Base-by-base conservation (phyloP, 202 grass and related monocot species). In the Brachypodium distachyon region DNA sequence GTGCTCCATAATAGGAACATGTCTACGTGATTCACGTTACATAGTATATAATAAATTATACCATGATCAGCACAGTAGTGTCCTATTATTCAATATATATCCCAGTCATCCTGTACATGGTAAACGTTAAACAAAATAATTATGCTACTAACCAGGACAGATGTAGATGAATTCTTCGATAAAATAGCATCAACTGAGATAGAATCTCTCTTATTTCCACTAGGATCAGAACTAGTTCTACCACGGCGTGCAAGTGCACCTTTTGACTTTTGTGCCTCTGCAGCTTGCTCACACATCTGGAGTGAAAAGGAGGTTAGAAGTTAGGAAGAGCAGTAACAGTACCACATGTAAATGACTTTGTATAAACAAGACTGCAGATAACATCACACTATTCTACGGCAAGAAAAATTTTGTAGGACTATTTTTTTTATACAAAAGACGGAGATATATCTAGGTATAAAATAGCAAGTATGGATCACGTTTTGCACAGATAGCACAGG, bases 201-300 rank as follows among this genome's bases (percentile, higher is more conserved):
- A 31, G 96, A 90, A 76, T 99, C 91, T 68, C 89, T 92, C 56
- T 48, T 89, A 72, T 73, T 88, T 75, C 89, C 86, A 51, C 80
- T 82, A 59, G 84, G 71, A 79, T 95, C 91, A 53, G 92, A 99
- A 59, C 70, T 90, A 78, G 83, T 86, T 99, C 89, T 92, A 76
- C 87, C 88, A 87, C 96, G 93, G 56, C 92, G 78, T 48, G 83
- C 83, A 76, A 86, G 78, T 61, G 83, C 7, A 68, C 91, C 89
- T 92, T 99, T 99, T 68, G 87, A 92, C 53, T 90, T 99, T 42
- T 95, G 91, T 10, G 91, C 89, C 75, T 98, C 96, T 36, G 91
- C 89, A 53, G 91, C 87, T 92, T 99, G 87, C 49, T 99, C 91
- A 59, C 96, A 99, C 91, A 95, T 90, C 96, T 99, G 83, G n/a